phyloP scores from a whole-genome alignment of 2,329 filamentous ascomycete species.

The Neonectria neomacrospora region DNA sequence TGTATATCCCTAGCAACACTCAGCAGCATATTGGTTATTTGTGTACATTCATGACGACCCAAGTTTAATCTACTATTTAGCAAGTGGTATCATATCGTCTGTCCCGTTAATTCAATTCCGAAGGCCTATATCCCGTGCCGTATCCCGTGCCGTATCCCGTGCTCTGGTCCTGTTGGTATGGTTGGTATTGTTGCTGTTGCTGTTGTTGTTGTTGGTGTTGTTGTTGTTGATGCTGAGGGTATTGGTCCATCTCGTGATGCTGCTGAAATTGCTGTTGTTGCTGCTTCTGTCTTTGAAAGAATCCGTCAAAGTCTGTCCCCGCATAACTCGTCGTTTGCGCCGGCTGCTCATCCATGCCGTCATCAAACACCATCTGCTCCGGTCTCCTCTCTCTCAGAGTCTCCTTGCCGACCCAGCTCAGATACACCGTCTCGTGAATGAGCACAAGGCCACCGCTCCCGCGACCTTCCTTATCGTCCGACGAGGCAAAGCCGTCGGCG shows the following conservation, averaged over 20 bases:
- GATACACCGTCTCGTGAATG: constrained; percentile 52
- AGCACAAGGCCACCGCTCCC: constrained; percentile 46
- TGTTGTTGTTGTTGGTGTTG: background rate
- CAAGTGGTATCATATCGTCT: constrained; percentile 16
- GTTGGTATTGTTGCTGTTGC: constrained; percentile 9
- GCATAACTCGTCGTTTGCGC: constrained; percentile 26
- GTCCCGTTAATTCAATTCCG: constrained; percentile 6
- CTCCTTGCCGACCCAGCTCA: constrained; percentile 50
- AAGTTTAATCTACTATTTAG: background rate
- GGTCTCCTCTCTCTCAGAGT: constrained; percentile 34
- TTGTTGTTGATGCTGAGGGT: constrained; percentile 1
- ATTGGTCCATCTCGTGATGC: constrained; percentile 1
- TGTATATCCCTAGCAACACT: too few relatives aligned
- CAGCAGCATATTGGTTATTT: background rate
- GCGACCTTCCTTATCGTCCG: constrained; percentile 31
- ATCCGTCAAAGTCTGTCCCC: constrained; percentile 44
- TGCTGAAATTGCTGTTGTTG: constrained; percentile 12
- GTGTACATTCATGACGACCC: background rate
- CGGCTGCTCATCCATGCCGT: constrained; percentile 12
- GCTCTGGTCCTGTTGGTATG: constrained; percentile 1
- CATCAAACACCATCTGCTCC: constrained; percentile 18
- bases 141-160: constrained; percentile 33
- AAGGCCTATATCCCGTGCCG: constrained; percentile 30
- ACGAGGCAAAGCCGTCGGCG: constrained; percentile 32
- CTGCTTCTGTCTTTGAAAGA: constrained; percentile 31